Evolutionary conservation across 345 rosid species (phyloP), one percentile per base, ranked within the genome.

Genomic region (Linum usitatissimum): DNA sequence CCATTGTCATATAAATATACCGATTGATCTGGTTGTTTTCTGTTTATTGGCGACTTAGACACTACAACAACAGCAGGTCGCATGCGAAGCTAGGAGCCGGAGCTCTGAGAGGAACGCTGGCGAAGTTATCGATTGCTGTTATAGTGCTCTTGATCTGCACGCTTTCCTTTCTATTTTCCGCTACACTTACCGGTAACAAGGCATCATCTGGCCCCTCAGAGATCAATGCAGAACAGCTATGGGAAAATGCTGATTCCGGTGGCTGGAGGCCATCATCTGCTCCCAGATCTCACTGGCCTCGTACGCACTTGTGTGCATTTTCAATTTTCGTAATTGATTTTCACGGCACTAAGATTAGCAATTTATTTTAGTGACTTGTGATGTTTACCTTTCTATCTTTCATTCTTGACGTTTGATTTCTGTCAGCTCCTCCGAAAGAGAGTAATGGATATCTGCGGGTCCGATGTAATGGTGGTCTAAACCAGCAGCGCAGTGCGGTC

Each of bases 401-500:
- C 38, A 63, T 19, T 62, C n/a, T 66, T 61, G 55, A 39, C 42
- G 15, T 71, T 23, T 73, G 58, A 45, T 45, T 10, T 45, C 51
- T 73, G 64, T 78, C 89, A 94, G 99, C 99, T 78, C 97, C 97
- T 62, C 80, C 92, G 3, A 76, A 56, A 60, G 90, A 83, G 75
- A 84, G 80, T 55, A 90, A 82, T 78, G 96, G 99, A 30, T 93
- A 84, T 74, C 86, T 93, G 65, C 96, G 97, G 66, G 97, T 93
- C 60, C 97, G 97, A 10, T 93, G 97, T 73, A 93, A 93, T 68
- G 97, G 99, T 74, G 96, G 99, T 51, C 75, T 93, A 77, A 93
- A 93, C 79, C 99, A 93, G 77, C 99, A 93, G 62, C 90, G 99
- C 62, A 93, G 83, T 73, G 99, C 96, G 81, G 99, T 94, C 71